Evolutionary conservation across 2,329 filamentous ascomycete species (phyloP).

Genomic region (Phaeosphaeria sp.): DNA sequence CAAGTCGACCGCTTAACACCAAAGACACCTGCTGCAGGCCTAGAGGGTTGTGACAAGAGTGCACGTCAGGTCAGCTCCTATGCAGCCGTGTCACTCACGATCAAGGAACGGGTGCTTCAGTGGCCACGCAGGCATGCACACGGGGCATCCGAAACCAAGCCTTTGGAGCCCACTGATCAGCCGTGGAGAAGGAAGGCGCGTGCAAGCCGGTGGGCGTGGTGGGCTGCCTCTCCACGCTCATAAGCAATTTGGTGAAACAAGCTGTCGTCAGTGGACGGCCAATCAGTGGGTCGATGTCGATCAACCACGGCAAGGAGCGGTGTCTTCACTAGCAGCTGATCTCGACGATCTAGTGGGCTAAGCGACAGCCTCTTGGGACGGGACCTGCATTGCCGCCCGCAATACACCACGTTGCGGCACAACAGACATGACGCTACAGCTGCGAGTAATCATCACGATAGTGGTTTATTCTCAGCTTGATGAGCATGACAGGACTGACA

Average conservation of each 20-base stretch:
- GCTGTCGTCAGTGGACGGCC: conserved; percentile 9
- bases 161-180: conserved; percentile 14
- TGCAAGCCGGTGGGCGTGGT: too few relatives aligned
- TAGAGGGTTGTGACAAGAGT: background rate
- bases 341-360: conserved; percentile 10
- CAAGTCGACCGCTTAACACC: too few relatives aligned
- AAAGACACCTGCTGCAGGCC: too few relatives aligned
- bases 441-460: conserved; percentile 10
- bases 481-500: conserved; percentile 1
- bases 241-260: conserved; percentile 18
- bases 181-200: conserved; percentile 7
- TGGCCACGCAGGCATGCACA: conserved; percentile 4
- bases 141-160: conserved; percentile 17
- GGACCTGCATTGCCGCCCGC: conserved; percentile 14
- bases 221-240: conserved; percentile 8
- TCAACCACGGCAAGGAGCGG: conserved; percentile 11
- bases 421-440: conserved; percentile 11
- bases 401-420: conserved; percentile 25
- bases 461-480: background rate
- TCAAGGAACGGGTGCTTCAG: conserved; percentile 3
- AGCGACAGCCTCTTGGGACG: conserved; percentile 6
- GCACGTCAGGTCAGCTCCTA: background rate
- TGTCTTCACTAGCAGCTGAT: conserved; percentile 13
- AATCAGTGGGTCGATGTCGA: conserved; percentile 15
- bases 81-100: background rate